A percentile compares a stretch with the other conserved stretches of the same genome.
phyloP scores from a whole-genome alignment of 2,329 filamentous ascomycete species.

The Lizonia empirigonia region DNA sequence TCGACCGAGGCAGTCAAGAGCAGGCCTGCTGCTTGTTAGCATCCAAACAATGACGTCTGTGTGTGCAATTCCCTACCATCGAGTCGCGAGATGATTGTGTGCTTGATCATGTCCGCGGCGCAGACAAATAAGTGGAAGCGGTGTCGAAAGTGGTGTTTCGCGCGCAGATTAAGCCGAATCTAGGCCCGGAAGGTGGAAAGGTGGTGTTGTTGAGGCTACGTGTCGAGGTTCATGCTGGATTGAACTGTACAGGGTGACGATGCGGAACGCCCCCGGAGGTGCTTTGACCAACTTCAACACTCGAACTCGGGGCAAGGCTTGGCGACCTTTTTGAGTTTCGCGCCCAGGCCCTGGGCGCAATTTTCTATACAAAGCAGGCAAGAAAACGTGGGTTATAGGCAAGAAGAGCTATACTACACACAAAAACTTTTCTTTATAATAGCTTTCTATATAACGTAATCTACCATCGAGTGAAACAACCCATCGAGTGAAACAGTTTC shows the following conservation, averaged over 20 bases:
- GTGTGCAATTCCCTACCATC: conserved; percentile 66
- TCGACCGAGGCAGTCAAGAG: conserved; percentile 95
- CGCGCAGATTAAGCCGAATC: not conserved
- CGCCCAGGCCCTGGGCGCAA: too few species aligned
- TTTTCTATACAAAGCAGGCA: too few species aligned
- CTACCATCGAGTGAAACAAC: too few species aligned
- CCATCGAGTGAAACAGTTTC: too few species aligned
- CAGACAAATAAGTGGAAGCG: not conserved
- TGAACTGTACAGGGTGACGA: conserved; percentile 25
- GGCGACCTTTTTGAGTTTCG: too few species aligned
- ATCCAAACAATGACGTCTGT: conserved; percentile 10
- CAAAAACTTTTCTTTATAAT: too few species aligned
- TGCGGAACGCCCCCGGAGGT: conserved; percentile 30
- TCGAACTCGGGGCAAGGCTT: not conserved
- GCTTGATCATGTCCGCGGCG: conserved; percentile 71
- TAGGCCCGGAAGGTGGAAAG: conserved; percentile 1
- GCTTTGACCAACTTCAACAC: conserved; percentile 18
- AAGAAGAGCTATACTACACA: too few species aligned
- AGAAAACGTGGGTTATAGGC: too few species aligned
- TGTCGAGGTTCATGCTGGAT: conserved; percentile 32
- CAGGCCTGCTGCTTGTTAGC: conserved; percentile 66
- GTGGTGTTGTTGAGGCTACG: conserved; percentile 34
- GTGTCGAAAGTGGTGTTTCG: not conserved
- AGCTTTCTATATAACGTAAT: too few species aligned
- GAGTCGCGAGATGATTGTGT: conserved; percentile 91